Evolutionary conservation across 1,284 basidiomycete species (phyloP), one percentile per base, ranked within the genome.

Genomic region (Takashimella tepidaria): DNA sequence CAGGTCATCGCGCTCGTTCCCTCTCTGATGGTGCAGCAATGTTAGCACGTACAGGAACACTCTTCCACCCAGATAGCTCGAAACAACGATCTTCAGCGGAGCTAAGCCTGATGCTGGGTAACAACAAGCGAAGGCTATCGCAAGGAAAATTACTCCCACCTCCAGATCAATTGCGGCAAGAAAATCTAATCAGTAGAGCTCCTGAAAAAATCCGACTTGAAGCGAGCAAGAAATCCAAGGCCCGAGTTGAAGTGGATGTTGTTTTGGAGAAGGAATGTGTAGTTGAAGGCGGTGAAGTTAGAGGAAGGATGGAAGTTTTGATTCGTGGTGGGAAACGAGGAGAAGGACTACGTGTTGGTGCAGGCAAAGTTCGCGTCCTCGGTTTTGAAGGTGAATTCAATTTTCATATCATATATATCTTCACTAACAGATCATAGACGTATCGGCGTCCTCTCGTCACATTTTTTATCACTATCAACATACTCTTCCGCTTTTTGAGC

Each of bases 211-310:
- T 76, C 31, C 57, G 70, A 25, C 59, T 77, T 43, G 72, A 78
- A 56, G 74, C 50, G 68, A 87, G 54, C 82, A 89, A 76, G 82
- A 86, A 73, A 82, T 83, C 46, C 82, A 86, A 77, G 25, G 84
- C 89, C 2, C 84, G 89, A 25, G 87, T 96, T 1, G 87, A 89
- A 66, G 79, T 96, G 5, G 90, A 96, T 62, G 82, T 97, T 22
- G 76, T 85, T 5, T 79, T 93, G 41, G 85, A 91, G 60, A 84
- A 83, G 57, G 82, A 89, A 59, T 79, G 84, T 4, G 85, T 84
- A 54, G 86, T 95, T 1, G 90, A 96, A 74, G 92, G 92, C 1
- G 85, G 85, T 1, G 79, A 81, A 59, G 73, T 96, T 42, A 81
- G 82, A 47, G 93, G 93, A 0, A 76, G 81, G 41, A 77, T 95